These are phyloP conservation scores for Nectriaceae sp. DNA, from an alignment of 2,329 filamentous ascomycete species.

Conservation along the genomic window DNA sequence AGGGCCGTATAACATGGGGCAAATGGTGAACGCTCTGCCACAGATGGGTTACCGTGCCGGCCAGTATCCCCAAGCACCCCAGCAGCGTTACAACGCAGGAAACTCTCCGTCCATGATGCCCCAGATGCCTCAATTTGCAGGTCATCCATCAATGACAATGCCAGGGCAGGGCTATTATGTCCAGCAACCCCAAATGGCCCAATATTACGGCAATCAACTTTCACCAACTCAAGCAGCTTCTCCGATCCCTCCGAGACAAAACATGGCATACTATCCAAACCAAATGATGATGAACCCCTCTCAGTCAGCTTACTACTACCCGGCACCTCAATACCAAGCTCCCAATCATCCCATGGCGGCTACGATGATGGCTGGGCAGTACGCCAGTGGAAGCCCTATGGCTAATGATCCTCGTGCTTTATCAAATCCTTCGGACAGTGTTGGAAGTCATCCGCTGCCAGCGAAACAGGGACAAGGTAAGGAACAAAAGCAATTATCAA, in stretches of 20 bases:
- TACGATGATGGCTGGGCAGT: constrained; percentile 38
- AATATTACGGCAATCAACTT: constrained; percentile 46
- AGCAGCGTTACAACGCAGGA: constrained; percentile 36
- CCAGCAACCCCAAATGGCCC: constrained; percentile 46
- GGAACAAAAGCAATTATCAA: constrained; percentile 11
- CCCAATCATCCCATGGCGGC: constrained; percentile 30
- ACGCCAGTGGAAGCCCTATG: constrained; percentile 27
- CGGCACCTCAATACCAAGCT: constrained; percentile 40
- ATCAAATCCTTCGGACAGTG: constrained; percentile 15
- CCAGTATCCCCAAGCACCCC: constrained; percentile 38
- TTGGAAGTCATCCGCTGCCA: constrained; percentile 7
- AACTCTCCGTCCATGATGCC: constrained; percentile 41
- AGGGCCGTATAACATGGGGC: constrained; percentile 49
- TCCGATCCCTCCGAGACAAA: constrained; percentile 39
- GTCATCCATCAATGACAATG: constrained; percentile 40
- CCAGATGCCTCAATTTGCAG: constrained; percentile 43
- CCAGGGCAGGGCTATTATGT: constrained; percentile 49
- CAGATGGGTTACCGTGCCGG: constrained; percentile 40
- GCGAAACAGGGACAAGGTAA: constrained; percentile 27
- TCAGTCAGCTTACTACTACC: constrained; percentile 49
- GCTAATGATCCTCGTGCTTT: constrained; percentile 29
- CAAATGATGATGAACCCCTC: constrained; percentile 44
- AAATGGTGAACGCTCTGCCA: constrained; percentile 47
- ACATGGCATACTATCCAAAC: constrained; percentile 46
- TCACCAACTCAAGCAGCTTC: constrained; percentile 38